phyloP scores from a whole-genome alignment of 2,329 filamentous ascomycete genomes.

The Phialocephala sp. region DNA sequence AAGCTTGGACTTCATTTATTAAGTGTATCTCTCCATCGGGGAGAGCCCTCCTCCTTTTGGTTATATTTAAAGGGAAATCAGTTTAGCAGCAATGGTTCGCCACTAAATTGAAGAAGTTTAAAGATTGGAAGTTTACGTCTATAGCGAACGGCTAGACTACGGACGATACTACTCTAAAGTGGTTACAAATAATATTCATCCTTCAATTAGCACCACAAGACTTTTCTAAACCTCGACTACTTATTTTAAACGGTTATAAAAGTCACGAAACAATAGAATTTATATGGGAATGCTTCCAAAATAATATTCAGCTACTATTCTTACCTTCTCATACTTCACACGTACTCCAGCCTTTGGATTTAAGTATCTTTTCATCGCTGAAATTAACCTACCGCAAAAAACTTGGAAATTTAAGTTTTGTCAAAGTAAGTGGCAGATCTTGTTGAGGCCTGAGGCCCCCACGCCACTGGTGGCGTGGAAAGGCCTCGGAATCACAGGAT shows the following conservation, averaged over 20 bases:
- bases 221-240: background rate
- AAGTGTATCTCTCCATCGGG: conserved; percentile 19
- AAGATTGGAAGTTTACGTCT: too few species aligned
- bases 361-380: background rate
- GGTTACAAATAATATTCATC: conserved; percentile 3
- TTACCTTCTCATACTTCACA: conserved; percentile 9
- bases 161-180: background rate
- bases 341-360: background rate
- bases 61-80: too few species aligned
- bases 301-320: conserved; percentile 18
- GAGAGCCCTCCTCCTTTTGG: conserved; percentile 1
- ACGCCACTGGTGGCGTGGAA: too few species aligned
- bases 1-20: conserved; percentile 24
- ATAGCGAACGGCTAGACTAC: background rate
- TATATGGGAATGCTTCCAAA: too few species aligned
- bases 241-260: conserved; percentile 15
- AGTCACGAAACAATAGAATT: conserved; percentile 16
- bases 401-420: too few species aligned
- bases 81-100: too few species aligned
- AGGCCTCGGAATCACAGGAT: too few species aligned
- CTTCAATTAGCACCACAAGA: conserved; percentile 1
- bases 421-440: too few species aligned
- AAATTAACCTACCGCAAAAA: too few species aligned
- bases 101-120: too few species aligned
- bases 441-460: too few species aligned